A percentile compares a stretch with the other conserved stretches of the same genome.
Conservation (phyloP, 1,284 basidiomycete species). For the Trametes versicolor region DNA sequence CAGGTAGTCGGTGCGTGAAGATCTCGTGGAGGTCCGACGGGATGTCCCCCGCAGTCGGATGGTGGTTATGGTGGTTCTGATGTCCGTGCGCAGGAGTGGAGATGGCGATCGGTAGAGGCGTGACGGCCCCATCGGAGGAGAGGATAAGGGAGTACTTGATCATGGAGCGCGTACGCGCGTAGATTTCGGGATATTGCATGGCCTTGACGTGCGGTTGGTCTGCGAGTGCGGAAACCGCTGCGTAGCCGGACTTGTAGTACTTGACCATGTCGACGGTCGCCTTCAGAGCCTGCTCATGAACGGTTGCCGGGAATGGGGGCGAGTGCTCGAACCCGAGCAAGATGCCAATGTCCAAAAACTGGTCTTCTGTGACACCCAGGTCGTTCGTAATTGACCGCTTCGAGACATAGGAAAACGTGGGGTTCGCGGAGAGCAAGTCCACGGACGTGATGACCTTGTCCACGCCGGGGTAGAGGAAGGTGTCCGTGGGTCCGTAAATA, state of each 20-base stretch:
- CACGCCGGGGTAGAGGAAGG: slow-evolving; percentile 89
- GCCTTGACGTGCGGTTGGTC: slow-evolving; percentile 84
- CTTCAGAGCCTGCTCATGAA: slow-evolving; percentile 83
- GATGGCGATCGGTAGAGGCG: slow-evolving; percentile 88
- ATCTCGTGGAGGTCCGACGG: slow-evolving; percentile 94
- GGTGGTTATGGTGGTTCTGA: slow-evolving; percentile 66
- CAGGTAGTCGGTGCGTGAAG: slow-evolving; percentile 94
- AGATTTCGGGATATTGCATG: slow-evolving; percentile 86
- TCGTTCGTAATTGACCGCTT: slow-evolving; percentile 84
- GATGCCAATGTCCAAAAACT: slow-evolving; percentile 95
- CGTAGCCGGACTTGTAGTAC: slow-evolving; percentile 88
- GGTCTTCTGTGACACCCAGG: slow-evolving; percentile 84
- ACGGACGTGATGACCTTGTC: slow-evolving; percentile 93
- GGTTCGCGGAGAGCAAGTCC: slow-evolving; percentile 72
- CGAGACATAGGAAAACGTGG: slow-evolving; percentile 87
- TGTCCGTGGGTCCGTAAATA: slow-evolving; percentile 91
- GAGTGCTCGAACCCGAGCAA: slow-evolving; percentile 92
- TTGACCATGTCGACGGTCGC: slow-evolving; percentile 90
- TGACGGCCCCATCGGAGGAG: slow-evolving; percentile 89
- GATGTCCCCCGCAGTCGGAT: slow-evolving; percentile 86
- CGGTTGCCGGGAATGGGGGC: slow-evolving; percentile 86
- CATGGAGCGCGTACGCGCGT: slow-evolving; percentile 91
- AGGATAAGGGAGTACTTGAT: slow-evolving; percentile 94
- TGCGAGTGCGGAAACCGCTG: slow-evolving; percentile 80
- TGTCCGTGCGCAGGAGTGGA: slow-evolving; percentile 59